phyloP scores from a whole-genome alignment of 2,329 filamentous ascomycete species.

The Aspergillus hiratsukae region DNA sequence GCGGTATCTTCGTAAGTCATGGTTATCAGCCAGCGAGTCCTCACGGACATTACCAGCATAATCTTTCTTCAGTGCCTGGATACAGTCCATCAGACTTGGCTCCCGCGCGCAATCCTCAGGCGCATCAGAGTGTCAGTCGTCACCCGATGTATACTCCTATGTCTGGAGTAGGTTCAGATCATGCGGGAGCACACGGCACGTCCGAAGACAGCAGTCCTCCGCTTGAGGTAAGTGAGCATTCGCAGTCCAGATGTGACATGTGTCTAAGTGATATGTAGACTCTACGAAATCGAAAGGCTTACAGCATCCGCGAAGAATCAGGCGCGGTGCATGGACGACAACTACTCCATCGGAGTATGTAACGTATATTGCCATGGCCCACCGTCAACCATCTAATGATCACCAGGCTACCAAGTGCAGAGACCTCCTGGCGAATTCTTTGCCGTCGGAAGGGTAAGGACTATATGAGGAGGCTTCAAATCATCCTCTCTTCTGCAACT shows the following conservation, averaged over 20 bases:
- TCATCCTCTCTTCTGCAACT: not conserved
- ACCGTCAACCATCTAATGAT: not conserved
- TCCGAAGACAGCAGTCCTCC: not conserved
- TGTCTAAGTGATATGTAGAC: not conserved
- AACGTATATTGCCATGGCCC: not conserved
- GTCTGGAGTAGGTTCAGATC: not conserved
- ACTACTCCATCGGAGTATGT: constrained; percentile 10
- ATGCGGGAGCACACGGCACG: not conserved
- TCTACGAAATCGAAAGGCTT: not conserved
- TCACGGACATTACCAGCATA: not conserved
- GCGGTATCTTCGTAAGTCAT: not conserved
- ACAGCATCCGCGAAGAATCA: not conserved
- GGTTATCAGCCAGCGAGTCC: not conserved
- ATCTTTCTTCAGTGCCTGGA: not conserved
- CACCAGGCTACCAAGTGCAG: not conserved
- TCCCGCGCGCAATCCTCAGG: not conserved
- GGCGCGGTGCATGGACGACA: not conserved
- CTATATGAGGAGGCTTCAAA: not conserved
- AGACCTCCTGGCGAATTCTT: not conserved
- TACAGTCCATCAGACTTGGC: too few relatives aligned
- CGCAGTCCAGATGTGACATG: not conserved
- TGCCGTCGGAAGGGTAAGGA: not conserved
- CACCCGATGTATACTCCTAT: not conserved
- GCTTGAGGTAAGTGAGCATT: not conserved
- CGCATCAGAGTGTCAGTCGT: not conserved